A percentile compares a stretch with the other conserved stretches of the same genome.
Conservation (phyloP, 306 rosid species). For the Hippophae rhamnoides region DNA sequence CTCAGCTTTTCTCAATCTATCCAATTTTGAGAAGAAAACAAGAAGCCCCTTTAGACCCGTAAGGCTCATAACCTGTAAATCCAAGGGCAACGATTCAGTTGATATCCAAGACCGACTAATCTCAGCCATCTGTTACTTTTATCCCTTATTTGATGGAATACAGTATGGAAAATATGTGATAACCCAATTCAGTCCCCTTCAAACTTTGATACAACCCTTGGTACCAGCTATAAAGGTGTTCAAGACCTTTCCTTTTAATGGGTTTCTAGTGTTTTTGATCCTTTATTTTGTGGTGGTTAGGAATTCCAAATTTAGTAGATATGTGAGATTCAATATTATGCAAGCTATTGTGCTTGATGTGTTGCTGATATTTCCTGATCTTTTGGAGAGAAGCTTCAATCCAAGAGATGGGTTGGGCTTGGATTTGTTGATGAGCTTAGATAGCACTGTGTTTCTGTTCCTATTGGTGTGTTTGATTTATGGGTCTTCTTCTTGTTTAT, state of each 20-base stretch:
- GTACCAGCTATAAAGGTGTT: slow-evolving; percentile 77
- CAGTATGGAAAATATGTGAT: slow-evolving; percentile 81
- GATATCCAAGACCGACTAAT: slow-evolving; percentile 69
- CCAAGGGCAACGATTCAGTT: slow-evolving; percentile 50
- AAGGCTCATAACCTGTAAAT: slow-evolving; percentile 36
- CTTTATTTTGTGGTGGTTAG: slow-evolving; percentile 90
- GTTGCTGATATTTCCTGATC: slow-evolving; percentile 77
- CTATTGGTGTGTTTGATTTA: slow-evolving; percentile 67
- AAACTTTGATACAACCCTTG: slow-evolving; percentile 55
- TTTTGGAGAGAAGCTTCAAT: slow-evolving; percentile 74
- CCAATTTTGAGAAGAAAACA: slow-evolving; percentile 21
- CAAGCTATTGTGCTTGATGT: slow-evolving; percentile 93
- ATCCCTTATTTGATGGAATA: slow-evolving; percentile 84
- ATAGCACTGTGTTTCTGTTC: slow-evolving; percentile 79
- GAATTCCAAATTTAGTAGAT: slow-evolving; percentile 72
- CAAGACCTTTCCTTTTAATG: slow-evolving; percentile 83
- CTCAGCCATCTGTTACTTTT: slow-evolving; percentile 79
- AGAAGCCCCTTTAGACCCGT: slow-evolving; percentile 26
- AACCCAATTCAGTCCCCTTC: slow-evolving; percentile 67
- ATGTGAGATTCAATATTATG: slow-evolving; percentile 95
- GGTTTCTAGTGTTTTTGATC: slow-evolving; percentile 68
- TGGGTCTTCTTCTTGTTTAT: slow-evolving; percentile 80
- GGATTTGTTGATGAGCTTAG: slow-evolving; percentile 94
- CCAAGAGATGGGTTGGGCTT: slow-evolving; percentile 69
- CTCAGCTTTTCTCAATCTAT: slow-evolving; percentile 22